phyloP scores from a whole-genome alignment of 2,329 filamentous ascomycete species.

The Arthrinium puccinioides region DNA sequence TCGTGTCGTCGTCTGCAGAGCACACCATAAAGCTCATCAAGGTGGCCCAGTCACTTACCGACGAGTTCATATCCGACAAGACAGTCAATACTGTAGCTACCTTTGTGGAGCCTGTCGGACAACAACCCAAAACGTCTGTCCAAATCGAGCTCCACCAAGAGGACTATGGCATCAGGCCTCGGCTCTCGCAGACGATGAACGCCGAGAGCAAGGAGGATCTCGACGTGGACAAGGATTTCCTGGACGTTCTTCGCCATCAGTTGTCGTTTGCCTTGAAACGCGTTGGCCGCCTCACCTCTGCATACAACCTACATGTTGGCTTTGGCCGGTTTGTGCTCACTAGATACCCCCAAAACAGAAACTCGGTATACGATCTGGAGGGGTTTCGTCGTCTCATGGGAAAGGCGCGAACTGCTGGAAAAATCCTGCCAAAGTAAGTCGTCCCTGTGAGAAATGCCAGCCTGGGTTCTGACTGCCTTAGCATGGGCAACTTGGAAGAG shows the following conservation, averaged over 20 bases:
- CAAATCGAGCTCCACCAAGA: not conserved
- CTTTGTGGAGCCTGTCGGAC: conserved; percentile 3
- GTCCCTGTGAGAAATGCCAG: too few relatives aligned
- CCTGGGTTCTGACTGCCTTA: not conserved
- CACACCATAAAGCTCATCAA: not conserved
- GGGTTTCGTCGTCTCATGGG: conserved; percentile 1
- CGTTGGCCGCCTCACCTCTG: conserved; percentile 1
- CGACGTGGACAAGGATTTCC: not conserved
- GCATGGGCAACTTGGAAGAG: not conserved
- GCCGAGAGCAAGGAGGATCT: not conserved
- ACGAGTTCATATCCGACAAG: conserved; percentile 5
- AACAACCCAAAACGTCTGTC: not conserved
- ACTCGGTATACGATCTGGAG: conserved; percentile 1
- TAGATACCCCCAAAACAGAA: not conserved
- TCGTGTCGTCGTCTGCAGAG: too few relatives aligned
- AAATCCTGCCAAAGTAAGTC: conserved; percentile 1
- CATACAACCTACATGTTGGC: conserved; percentile 1
- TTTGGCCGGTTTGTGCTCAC: conserved; percentile 5
- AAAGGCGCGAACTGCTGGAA: conserved; percentile 2
- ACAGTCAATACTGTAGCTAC: not conserved
- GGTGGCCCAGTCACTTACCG: conserved; percentile 1
- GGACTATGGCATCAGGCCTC: not conserved
- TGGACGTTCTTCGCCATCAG: not conserved
- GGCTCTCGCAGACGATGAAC: too few relatives aligned
- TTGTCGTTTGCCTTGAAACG: conserved; percentile 1